These are phyloP conservation scores for Ilyonectria destructans DNA, from an alignment of 2,329 filamentous ascomycete species.

Conservation along the genomic window DNA sequence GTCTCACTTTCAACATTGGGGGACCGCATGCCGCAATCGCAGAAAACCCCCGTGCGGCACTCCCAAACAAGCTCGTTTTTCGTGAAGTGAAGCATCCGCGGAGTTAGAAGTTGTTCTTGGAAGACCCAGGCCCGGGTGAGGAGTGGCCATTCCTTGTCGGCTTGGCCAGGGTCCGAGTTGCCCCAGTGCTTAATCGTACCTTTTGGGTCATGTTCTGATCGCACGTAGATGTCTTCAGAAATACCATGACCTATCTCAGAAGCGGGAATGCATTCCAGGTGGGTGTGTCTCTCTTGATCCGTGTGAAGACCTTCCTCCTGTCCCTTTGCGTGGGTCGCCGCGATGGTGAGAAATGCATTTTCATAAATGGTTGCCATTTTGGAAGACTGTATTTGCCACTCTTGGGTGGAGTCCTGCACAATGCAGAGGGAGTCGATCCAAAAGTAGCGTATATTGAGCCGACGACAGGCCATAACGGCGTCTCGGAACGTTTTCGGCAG, in stretches of 20 bases:
- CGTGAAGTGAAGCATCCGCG: conserved; percentile 36
- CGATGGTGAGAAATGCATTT: conserved; percentile 30
- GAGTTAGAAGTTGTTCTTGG: conserved; percentile 37
- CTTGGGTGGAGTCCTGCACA: conserved; percentile 22
- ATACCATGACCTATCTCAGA: conserved; percentile 24
- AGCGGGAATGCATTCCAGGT: conserved; percentile 14
- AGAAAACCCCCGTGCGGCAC: conserved; percentile 25
- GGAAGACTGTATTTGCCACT: conserved; percentile 28
- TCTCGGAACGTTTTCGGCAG: conserved; percentile 31
- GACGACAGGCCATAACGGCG: conserved; percentile 18
- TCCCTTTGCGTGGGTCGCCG: conserved; percentile 29
- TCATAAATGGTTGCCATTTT: conserved; percentile 36
- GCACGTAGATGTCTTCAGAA: conserved; percentile 27
- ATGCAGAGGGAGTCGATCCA: conserved; percentile 35
- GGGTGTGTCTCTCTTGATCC: neutral
- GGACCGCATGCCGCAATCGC: conserved; percentile 24
- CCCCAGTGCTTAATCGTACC: conserved; percentile 28
- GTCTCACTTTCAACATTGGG: conserved; percentile 7
- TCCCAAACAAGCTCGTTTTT: conserved; percentile 35
- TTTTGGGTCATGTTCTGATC: conserved; percentile 1
- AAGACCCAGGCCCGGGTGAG: conserved; percentile 37
- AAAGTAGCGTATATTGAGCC: conserved; percentile 30
- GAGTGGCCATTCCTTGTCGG: conserved; percentile 31
- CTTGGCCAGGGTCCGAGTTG: neutral
- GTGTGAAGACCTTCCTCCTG: conserved; percentile 27